Conservation (phyloP, 169 alveolate genomes). For the Babesia bigemina region DNA sequence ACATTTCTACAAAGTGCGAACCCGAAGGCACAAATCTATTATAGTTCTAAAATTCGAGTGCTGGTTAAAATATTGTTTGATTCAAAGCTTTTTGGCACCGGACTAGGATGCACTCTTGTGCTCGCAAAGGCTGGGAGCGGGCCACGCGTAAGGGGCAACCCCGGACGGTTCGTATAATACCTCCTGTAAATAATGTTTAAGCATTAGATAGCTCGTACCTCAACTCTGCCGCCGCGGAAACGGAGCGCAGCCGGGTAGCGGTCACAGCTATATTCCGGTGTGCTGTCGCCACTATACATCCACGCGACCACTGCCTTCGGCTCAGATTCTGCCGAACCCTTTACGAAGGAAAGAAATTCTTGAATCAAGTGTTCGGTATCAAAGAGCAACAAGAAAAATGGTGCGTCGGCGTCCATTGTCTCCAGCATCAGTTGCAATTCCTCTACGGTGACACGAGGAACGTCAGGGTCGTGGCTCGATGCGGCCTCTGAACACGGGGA, state of each 20-base stretch:
- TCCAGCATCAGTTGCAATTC: conserved; percentile 37
- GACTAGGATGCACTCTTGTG: conserved; percentile 36
- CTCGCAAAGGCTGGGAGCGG: conserved; percentile 31
- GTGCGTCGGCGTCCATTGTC: conserved; percentile 36
- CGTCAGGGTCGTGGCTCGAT: background rate
- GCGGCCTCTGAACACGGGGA: background rate
- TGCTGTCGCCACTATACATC: conserved; percentile 21
- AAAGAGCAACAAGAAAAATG: conserved; percentile 17
- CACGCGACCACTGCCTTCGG: conserved; percentile 22
- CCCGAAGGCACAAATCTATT: too few species aligned
- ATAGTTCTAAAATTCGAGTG: too few species aligned
- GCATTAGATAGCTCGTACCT: conserved; percentile 3
- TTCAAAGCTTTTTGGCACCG: background rate
- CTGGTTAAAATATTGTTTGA: background rate
- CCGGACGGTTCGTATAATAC: background rate
- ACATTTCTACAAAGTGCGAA: background rate
- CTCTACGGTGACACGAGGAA: conserved; percentile 37
- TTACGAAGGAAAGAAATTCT: conserved; percentile 13
- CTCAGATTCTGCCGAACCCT: conserved; percentile 4
- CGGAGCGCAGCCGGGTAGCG: conserved; percentile 39
- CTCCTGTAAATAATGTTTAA: conserved; percentile 2
- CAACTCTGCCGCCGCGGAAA: conserved; percentile 13
- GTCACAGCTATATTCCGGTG: conserved; percentile 13
- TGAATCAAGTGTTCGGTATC: background rate
- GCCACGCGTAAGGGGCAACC: conserved; percentile 1